A percentile compares a stretch with the other conserved stretches of the same genome.
These are phyloP conservation scores for Saccharomyces pastorianus DNA, from an alignment of 1,139 yeast species.

Conservation along the genomic window DNA sequence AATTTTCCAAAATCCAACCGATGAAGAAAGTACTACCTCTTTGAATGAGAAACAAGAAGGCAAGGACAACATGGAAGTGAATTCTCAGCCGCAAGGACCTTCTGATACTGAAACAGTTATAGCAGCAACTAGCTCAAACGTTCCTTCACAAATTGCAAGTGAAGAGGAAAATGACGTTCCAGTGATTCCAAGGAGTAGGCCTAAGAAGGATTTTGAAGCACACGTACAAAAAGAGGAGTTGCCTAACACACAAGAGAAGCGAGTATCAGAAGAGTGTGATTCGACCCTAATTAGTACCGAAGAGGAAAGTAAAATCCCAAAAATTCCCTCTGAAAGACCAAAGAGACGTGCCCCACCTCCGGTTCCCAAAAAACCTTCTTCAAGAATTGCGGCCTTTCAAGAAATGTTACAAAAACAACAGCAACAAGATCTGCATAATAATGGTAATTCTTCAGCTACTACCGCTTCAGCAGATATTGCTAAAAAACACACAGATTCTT, in stretches of 20 bases:
- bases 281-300: not conserved
- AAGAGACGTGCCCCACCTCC: conserved; percentile 44
- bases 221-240: not conserved
- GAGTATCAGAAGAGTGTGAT: not conserved
- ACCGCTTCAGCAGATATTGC: conserved; percentile 22
- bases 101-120: not conserved
- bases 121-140: not conserved
- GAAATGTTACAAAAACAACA: conserved; percentile 52
- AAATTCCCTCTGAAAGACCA: conserved; percentile 9
- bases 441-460: not conserved
- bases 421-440: conserved; percentile 14
- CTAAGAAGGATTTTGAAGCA: not conserved
- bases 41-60: not conserved
- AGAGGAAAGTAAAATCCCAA: not conserved
- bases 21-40: conserved; percentile 1
- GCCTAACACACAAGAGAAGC: not conserved
- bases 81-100: not conserved
- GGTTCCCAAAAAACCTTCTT: conserved; percentile 67
- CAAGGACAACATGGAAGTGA: not conserved
- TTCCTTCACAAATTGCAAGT: not conserved
- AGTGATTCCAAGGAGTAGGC: not conserved
- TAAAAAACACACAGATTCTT: not conserved
- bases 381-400: conserved; percentile 73
- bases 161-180: not conserved
- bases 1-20: not conserved